Evolutionary conservation across 768 basidiomycete genomes (phyloP).

Genomic region (Kwoniella mangroviensis): DNA sequence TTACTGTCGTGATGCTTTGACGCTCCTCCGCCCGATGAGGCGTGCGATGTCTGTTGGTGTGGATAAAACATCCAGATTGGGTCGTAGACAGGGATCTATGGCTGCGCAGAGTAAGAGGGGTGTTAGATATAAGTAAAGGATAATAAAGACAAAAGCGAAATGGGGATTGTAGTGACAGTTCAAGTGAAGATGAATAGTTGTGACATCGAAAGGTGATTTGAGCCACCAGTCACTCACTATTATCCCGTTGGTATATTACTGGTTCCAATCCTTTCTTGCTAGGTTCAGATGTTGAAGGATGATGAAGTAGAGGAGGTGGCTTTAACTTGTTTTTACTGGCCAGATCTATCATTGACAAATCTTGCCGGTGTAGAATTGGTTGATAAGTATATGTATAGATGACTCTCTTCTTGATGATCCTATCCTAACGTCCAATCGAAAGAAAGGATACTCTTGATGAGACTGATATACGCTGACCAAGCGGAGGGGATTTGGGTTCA

Average conservation of each 20-base stretch:
- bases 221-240: not conserved
- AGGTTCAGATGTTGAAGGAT: not conserved
- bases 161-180: not conserved
- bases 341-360: conserved; percentile 18
- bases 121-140: not conserved
- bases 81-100: not conserved
- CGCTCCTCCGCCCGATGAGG: conserved; percentile 27
- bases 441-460: conserved; percentile 6
- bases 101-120: not conserved
- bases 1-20: conserved; percentile 41
- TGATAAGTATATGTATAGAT: not conserved
- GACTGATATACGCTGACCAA: not conserved
- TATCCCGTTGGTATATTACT: conserved; percentile 2
- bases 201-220: not conserved
- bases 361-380: not conserved
- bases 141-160: not conserved
- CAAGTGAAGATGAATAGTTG: not conserved
- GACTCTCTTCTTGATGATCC: not conserved
- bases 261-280: not conserved
- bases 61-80: conserved; percentile 40
- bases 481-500: not conserved
- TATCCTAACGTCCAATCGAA: not conserved
- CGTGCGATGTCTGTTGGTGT: conserved; percentile 30
- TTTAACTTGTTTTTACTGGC: conserved; percentile 7
- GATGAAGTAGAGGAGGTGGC: conserved; percentile 14